A percentile compares a stretch with the other conserved stretches of the same genome.
phyloP scores from a whole-genome alignment of 371 early-diverging fungal species.

The Mortierella sp. region DNA sequence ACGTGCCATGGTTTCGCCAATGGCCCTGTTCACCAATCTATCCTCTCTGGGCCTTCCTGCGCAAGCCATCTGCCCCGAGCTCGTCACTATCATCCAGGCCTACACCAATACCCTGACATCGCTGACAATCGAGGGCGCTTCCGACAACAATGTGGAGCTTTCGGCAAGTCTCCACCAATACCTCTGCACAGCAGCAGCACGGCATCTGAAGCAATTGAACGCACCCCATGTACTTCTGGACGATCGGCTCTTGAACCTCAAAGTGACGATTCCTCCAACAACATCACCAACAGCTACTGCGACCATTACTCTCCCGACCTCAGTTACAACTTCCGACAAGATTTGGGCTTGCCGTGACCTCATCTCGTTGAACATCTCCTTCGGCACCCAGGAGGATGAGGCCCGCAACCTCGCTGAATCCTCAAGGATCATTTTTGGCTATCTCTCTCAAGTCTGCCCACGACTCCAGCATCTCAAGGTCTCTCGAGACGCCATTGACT shows the following conservation, averaged over 20 bases:
- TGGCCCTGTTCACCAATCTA: constrained; percentile 3
- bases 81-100: background rate
- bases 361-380: constrained; percentile 7
- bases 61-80: background rate
- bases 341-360: constrained; percentile 27
- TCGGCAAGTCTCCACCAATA: constrained; percentile 18
- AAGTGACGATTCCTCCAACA: background rate
- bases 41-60: constrained; percentile 13
- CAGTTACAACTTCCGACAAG: background rate
- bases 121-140: constrained; percentile 1
- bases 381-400: background rate
- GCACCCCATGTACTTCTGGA: constrained; percentile 12
- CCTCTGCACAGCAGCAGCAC: constrained; percentile 18
- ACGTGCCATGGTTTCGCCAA: background rate
- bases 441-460: constrained; percentile 26
- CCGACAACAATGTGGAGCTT: background rate
- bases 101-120: constrained; percentile 15
- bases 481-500: constrained; percentile 13
- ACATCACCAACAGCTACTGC: background rate
- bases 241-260: constrained; percentile 22
- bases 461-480: constrained; percentile 13
- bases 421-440: constrained; percentile 19
- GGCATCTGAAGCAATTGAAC: constrained; percentile 14
- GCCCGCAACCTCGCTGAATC: background rate
- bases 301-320: background rate